Evolutionary conservation across 2,329 filamentous ascomycete species (phyloP).

Genomic region (Paecilomyces formosus): DNA sequence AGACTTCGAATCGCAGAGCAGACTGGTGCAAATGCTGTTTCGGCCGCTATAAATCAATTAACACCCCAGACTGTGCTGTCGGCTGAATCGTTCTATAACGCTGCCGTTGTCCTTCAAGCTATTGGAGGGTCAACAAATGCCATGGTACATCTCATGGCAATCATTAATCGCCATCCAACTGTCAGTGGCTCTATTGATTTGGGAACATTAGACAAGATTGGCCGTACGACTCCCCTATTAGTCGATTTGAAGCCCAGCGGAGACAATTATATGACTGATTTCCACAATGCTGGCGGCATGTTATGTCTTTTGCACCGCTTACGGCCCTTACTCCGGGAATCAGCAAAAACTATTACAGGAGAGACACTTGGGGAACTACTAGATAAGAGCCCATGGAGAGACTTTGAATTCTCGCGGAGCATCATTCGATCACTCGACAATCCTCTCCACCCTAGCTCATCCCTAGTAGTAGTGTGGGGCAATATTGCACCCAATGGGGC

Average conservation of each 20-base stretch:
- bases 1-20: constrained; percentile 47
- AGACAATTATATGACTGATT: constrained; percentile 49
- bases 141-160: constrained; percentile 48
- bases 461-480: constrained; percentile 39
- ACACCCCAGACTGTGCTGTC: constrained; percentile 40
- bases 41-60: constrained; percentile 29
- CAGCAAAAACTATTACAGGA: constrained; percentile 40
- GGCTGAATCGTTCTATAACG: constrained; percentile 45
- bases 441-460: constrained; percentile 39
- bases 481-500: constrained; percentile 44
- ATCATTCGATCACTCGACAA: constrained; percentile 39
- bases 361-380: constrained; percentile 42
- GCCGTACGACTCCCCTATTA: constrained; percentile 39
- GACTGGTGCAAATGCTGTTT: constrained; percentile 44
- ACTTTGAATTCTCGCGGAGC: constrained; percentile 37
- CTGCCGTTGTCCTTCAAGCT: constrained; percentile 46
- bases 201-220: constrained; percentile 42
- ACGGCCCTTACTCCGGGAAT: constrained; percentile 38
- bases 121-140: constrained; percentile 52
- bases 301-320: constrained; percentile 40
- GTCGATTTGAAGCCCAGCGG: constrained; percentile 48
- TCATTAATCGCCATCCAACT: constrained; percentile 47
- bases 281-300: constrained; percentile 48
- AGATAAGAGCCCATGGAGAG: too few species aligned
- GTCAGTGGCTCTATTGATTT: constrained; percentile 38